Conservation (phyloP, 345 rosid genomes). For the Cardiospermum halicacabum region DNA sequence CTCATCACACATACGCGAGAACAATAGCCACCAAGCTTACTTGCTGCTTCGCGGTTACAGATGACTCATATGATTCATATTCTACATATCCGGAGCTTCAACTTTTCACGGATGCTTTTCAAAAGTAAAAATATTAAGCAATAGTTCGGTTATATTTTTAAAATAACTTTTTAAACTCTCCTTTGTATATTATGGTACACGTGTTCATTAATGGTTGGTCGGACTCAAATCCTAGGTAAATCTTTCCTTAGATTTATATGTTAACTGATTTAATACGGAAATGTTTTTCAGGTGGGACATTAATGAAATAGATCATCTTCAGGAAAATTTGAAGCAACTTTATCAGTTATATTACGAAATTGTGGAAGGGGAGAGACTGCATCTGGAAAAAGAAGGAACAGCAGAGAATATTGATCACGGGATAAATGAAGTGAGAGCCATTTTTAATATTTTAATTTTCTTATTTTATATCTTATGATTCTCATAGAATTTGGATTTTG, state of each 20-base stretch:
- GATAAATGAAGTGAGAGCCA: slow-evolving; percentile 28
- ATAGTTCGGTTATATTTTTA: too few relatives aligned
- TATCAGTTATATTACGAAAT: slow-evolving; percentile 25
- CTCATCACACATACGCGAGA: slow-evolving; percentile 13
- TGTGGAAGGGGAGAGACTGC: slow-evolving; percentile 21
- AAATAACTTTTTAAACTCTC: too few relatives aligned
- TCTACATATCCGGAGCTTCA: slow-evolving; percentile 28
- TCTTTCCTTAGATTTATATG: too few relatives aligned
- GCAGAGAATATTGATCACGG: slow-evolving; percentile 19
- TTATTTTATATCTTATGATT: too few relatives aligned
- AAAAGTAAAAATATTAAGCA: too few relatives aligned
- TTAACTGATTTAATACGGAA: too few relatives aligned
- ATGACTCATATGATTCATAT: slow-evolving; percentile 26
- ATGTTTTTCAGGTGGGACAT: too few relatives aligned
- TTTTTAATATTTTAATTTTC: too few relatives aligned
- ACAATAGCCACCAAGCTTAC: slow-evolving; percentile 15
- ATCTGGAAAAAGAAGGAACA: slow-evolving; percentile 16
- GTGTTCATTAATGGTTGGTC: too few relatives aligned
- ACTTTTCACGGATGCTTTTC: slow-evolving; percentile 19
- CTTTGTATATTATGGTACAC: too few relatives aligned
- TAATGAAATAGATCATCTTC: neutral
- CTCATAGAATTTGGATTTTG: too few relatives aligned
- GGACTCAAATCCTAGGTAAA: too few relatives aligned
- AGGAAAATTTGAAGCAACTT: slow-evolving; percentile 9
- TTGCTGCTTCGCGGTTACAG: slow-evolving; percentile 1